Evolutionary conservation across 2,329 filamentous ascomycete genomes (phyloP), one percentile per base, ranked within the genome.

Genomic region (Phialocephala sp.): DNA sequence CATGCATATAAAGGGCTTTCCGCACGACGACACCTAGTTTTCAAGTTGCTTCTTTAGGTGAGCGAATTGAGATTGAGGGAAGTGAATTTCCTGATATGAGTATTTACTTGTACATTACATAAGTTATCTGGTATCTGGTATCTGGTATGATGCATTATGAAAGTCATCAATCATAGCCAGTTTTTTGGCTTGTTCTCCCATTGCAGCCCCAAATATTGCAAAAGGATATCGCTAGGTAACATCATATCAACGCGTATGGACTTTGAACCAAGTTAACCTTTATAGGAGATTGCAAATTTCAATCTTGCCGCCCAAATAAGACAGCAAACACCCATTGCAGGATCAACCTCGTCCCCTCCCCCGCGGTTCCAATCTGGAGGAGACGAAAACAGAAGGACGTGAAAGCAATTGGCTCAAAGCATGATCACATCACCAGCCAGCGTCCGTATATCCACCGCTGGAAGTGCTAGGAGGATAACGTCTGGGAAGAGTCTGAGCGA

Each of bases 401-500:
- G 20, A 37, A 18, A 52, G 39, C 35, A 37, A 22, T 22, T 50
- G 20, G 24, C 20, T 11, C 4, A 27, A 58, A 65, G 15, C 22
- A 2, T 9, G 22, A 60, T 39, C 22, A 59, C 43, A 60, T 39
- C 22, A 59, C 43, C 54, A 54, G 14, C 54, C 55, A 64, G 11
- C 5, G 9, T 54, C 36, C 4, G 20, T 22, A 32, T 57, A 57
- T 3, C 36, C 35, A 27, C 39, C 11, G n/a, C 32, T 62, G 24
- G 32, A 47, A 43, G 36, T 37, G 47, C 55, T 66, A 22, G 64
- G 45, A 15, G 67, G 64, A 59, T 70, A 69, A 4, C 64, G 68
- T 59, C 66, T 63, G 9, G 59, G 68, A 54, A 68, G 65, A 50
- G 52, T 62, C 43, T 66, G 67, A 55, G 66, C 55, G 32, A 70